Percentiles rank a stretch among this genome's conserved stretches.
These are phyloP conservation scores for Zea mays DNA, from an alignment of 176 grass and related monocot genomes.

Conservation along the genomic window Zm-B73-REFERENCE-NAM-5.0 NC_050105.1:138819001-138819500, in stretches of 20 bases:
- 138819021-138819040: not conserved
- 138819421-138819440: not conserved
- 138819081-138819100: conserved; percentile 70
- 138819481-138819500: not conserved
- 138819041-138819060: conserved; percentile 24
- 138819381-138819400: not conserved
- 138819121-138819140: conserved; percentile 81
- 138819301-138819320: not conserved
- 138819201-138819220: conserved; percentile 7
- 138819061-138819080: conserved; percentile 89
- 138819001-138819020: conserved; percentile 1
- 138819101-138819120: conserved; percentile 74
- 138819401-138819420: not conserved
- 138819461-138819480: not conserved
- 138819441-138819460: not conserved
- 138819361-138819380: not conserved
- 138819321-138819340: not conserved
- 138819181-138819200: not conserved
- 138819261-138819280: not conserved
- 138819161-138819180: conserved; percentile 28
- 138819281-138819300: not conserved
- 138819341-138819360: not conserved
- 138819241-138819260: not conserved
- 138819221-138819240: not conserved
- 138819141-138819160: conserved; percentile 22